Evolutionary conservation across 768 basidiomycete species (phyloP).

Genomic region (Kwoniella botswanensis): DNA sequence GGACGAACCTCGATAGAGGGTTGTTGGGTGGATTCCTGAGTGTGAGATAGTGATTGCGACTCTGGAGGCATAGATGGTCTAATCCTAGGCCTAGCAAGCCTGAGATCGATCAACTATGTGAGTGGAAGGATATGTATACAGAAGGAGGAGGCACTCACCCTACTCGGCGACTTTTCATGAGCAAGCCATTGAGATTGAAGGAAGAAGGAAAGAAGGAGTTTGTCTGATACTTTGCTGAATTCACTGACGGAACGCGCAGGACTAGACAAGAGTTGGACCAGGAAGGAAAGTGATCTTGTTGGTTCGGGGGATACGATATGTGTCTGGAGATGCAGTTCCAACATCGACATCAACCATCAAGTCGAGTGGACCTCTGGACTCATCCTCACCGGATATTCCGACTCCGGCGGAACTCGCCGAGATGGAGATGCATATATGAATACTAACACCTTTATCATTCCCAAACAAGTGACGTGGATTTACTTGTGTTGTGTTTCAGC

Average conservation of each 20-base stretch:
- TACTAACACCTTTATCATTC: neutral
- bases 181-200: conserved; percentile 1
- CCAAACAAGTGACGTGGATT: neutral
- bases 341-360: neutral
- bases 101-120: neutral
- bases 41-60: neutral
- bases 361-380: conserved; percentile 1
- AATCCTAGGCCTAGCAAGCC: neutral
- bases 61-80: conserved; percentile 5
- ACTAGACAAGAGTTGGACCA: too few relatives aligned
- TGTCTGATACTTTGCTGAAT: neutral
- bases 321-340: neutral
- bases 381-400: neutral
- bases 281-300: too few relatives aligned
- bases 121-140: neutral
- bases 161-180: conserved; percentile 15
- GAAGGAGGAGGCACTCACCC: conserved; percentile 7
- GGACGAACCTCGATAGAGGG: conserved; percentile 27
- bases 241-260: neutral
- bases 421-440: neutral
- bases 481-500: neutral
- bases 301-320: too few relatives aligned
- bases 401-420: conserved; percentile 7
- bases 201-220: neutral
- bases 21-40: conserved; percentile 32